Conservation (phyloP, 345 rosid species). For the Viola odorata region DNA sequence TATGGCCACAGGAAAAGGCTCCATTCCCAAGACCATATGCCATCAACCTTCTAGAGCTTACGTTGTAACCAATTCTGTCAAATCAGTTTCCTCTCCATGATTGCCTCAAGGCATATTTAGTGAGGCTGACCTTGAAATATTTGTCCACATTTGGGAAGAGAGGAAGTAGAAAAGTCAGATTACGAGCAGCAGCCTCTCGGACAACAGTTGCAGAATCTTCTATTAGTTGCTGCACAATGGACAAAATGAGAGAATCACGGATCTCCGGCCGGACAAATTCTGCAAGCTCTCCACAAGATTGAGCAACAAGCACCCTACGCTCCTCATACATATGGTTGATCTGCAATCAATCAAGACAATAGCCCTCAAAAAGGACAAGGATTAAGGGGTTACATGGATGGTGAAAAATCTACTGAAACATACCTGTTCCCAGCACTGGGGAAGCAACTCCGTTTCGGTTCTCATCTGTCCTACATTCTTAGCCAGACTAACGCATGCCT, state of each 20-base stretch:
- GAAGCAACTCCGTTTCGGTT: slow-evolving; percentile 95
- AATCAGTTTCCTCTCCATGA: slow-evolving; percentile 72
- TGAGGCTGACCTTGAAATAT: slow-evolving; percentile 99
- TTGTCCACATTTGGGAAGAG: slow-evolving; percentile 86
- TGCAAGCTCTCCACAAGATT: slow-evolving; percentile 97
- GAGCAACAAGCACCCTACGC: slow-evolving; percentile 96
- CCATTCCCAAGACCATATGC: slow-evolving; percentile 47
- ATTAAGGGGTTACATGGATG: background rate
- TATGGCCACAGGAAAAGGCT: slow-evolving; percentile 37
- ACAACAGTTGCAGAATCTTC: slow-evolving; percentile 95
- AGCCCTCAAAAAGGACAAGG: slow-evolving; percentile 6
- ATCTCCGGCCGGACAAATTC: slow-evolving; percentile 89
- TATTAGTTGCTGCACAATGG: slow-evolving; percentile 82
- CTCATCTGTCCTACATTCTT: slow-evolving; percentile 97
- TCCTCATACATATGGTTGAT: slow-evolving; percentile 95
- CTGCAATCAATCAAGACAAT: slow-evolving; percentile 39
- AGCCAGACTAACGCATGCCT: slow-evolving; percentile 94
- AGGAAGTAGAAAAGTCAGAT: slow-evolving; percentile 91
- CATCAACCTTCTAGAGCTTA: slow-evolving; percentile 74
- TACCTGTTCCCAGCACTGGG: slow-evolving; percentile 99
- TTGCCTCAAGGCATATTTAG: slow-evolving; percentile 67
- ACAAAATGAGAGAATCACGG: slow-evolving; percentile 92
- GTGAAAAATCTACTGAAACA: slow-evolving; percentile 27
- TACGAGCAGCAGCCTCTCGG: slow-evolving; percentile 91
- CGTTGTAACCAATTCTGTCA: slow-evolving; percentile 62